phyloP scores from a whole-genome alignment of 140 eudicot species.

The Anethum foeniculum region DNA sequence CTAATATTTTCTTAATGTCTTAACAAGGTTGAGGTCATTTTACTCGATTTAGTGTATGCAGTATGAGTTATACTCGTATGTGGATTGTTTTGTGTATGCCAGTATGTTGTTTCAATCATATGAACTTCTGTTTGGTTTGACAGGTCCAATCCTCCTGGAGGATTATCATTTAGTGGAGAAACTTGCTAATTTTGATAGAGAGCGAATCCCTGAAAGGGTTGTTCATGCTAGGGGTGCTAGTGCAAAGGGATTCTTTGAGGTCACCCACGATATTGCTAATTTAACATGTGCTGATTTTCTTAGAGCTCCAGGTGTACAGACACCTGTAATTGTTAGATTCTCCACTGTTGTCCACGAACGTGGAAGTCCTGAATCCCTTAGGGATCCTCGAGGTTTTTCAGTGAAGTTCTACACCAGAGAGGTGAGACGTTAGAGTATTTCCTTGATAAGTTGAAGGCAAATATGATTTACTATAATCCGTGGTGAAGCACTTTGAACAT shows the following conservation, averaged over 20 bases:
- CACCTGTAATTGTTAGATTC: conserved; percentile 87
- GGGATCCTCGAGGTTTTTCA: conserved; percentile 95
- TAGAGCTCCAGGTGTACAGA: conserved; percentile 90
- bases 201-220: conserved; percentile 79
- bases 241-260: conserved; percentile 98
- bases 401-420: conserved; percentile 91
- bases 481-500: background rate
- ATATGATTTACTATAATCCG: background rate
- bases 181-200: conserved; percentile 65
- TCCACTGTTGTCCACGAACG: conserved; percentile 96
- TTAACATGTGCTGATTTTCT: conserved; percentile 94
- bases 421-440: conserved; percentile 58
- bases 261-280: conserved; percentile 77
- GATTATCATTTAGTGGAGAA: conserved; percentile 78
- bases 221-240: conserved; percentile 97
- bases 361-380: conserved; percentile 91
- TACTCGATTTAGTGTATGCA: background rate
- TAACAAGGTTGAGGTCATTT: background rate
- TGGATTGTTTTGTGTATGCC: too few relatives aligned
- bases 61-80: background rate
- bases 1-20: background rate
- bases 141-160: conserved; percentile 75
- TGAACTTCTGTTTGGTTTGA: background rate
- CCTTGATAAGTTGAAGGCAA: background rate
- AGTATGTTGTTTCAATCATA: background rate